A percentile compares a stretch with the other conserved stretches of the same genome.
Conservation (phyloP, 805 yeast species). For the Saccharomycopsis vini region DNA sequence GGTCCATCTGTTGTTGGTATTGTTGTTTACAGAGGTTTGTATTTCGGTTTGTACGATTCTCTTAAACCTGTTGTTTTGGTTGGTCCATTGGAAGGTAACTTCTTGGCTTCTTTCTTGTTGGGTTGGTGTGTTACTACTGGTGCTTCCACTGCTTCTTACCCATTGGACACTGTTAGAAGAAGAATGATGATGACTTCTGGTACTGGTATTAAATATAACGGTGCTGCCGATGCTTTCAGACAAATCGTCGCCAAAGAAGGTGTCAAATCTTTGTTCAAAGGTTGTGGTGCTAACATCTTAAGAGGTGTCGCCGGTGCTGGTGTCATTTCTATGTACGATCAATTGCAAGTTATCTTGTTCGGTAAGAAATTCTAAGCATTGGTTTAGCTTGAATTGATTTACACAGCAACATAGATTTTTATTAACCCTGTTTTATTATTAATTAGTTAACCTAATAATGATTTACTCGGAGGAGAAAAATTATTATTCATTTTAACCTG, state of each 20-base stretch:
- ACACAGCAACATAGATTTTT: no score
- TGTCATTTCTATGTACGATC: conserved; percentile 97
- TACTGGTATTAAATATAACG: conserved; percentile 93
- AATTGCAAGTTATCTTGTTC: conserved; percentile 86
- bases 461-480: no score
- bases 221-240: conserved; percentile 89
- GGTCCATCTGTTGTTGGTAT: conserved; percentile 97
- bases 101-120: conserved; percentile 90
- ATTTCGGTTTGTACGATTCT: conserved; percentile 97
- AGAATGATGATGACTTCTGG: conserved; percentile 99
- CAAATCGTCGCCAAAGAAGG: conserved; percentile 96
- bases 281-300: conserved; percentile 99
- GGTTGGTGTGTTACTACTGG: conserved; percentile 98
- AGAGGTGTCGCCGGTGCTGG: conserved; percentile 99
- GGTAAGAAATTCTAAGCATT: conserved; percentile 86
- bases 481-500: no score
- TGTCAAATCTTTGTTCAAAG: conserved; percentile 88
- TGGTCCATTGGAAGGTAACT: conserved; percentile 90
- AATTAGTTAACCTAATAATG: no score
- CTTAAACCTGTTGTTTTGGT: conserved; percentile 89
- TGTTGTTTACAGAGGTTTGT: conserved; percentile 97
- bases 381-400: background rate
- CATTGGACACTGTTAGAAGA: conserved; percentile 98
- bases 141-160: conserved; percentile 98
- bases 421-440: no score